phyloP scores from a whole-genome alignment of 179 eudicot genomes.

The Drosera spatulata region DNA sequence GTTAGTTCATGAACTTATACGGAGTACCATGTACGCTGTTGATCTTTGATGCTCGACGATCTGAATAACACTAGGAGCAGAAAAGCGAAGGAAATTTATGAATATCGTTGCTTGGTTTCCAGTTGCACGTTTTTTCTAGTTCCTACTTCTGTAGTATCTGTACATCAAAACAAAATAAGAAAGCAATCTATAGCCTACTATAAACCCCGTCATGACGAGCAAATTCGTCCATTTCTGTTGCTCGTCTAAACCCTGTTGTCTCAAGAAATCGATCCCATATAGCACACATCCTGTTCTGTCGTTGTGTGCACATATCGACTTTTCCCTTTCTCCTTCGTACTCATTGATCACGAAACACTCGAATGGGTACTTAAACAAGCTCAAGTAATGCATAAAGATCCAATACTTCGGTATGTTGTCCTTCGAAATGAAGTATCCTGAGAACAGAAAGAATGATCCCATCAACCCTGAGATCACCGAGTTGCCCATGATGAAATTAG shows the following conservation, averaged over 20 bases:
- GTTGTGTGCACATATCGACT: conserved; percentile 36
- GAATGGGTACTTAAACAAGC: conserved; percentile 85
- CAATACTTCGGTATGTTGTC: conserved; percentile 71
- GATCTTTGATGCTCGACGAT: too few relatives aligned
- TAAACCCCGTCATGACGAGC: conserved; percentile 65
- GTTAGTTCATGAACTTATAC: too few relatives aligned
- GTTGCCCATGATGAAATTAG: conserved; percentile 84
- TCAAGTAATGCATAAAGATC: conserved; percentile 84
- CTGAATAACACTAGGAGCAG: too few relatives aligned
- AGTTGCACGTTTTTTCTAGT: conserved; percentile 10
- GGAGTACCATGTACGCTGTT: too few relatives aligned
- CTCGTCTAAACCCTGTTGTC: conserved; percentile 50
- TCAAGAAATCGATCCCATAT: conserved; percentile 50
- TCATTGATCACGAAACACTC: conserved; percentile 84
- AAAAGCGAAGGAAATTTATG: too few relatives aligned
- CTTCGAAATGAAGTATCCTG: conserved; percentile 69
- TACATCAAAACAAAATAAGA: conserved; percentile 64
- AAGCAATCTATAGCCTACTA: conserved; percentile 56
- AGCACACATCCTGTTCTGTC: conserved; percentile 36
- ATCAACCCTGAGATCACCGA: conserved; percentile 71
- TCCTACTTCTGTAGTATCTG: conserved; percentile 46
- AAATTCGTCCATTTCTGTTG: conserved; percentile 70
- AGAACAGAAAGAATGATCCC: conserved; percentile 84
- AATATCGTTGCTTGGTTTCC: background rate
- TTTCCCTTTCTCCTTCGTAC: conserved; percentile 58